Conservation (phyloP, 208 protist species). For the Trypanosoma platydactyli region DNA sequence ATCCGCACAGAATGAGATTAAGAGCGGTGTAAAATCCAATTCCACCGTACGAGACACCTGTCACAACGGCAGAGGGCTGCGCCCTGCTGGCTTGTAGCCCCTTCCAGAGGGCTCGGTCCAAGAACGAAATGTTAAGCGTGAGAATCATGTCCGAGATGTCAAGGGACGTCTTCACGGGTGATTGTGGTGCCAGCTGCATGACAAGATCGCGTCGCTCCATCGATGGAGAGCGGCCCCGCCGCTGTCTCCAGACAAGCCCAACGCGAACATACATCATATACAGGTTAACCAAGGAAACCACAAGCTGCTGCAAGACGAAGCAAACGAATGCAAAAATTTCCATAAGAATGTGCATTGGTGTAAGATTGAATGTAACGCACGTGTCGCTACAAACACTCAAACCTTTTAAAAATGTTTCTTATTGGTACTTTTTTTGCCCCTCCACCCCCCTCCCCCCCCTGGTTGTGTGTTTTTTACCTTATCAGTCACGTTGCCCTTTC, state of each 20-base stretch:
- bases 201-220: slow-evolving; percentile 56
- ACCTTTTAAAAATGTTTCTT: slow-evolving; percentile 3
- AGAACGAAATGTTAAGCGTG: slow-evolving; percentile 50
- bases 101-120: slow-evolving; percentile 64
- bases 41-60: slow-evolving; percentile 55
- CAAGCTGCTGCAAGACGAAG: slow-evolving; percentile 52
- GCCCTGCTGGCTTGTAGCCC: slow-evolving; percentile 32
- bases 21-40: slow-evolving; percentile 78
- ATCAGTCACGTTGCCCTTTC: no score
- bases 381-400: not conserved
- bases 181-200: slow-evolving; percentile 63
- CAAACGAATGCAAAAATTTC: slow-evolving; percentile 33
- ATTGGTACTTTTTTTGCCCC: no score
- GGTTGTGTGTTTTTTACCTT: no score
- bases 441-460: no score
- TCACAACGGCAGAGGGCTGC: slow-evolving; percentile 61
- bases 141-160: slow-evolving; percentile 44
- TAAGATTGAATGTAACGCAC: not conserved
- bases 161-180: slow-evolving; percentile 41
- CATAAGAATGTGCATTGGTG: slow-evolving; percentile 16
- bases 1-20: slow-evolving; percentile 60
- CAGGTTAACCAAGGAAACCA: slow-evolving; percentile 53
- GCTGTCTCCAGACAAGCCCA: slow-evolving; percentile 45
- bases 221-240: slow-evolving; percentile 39
- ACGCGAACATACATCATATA: slow-evolving; percentile 61